Evolutionary conservation across 2,329 filamentous ascomycete species (phyloP).

Genomic region (Beauveria sp.): DNA sequence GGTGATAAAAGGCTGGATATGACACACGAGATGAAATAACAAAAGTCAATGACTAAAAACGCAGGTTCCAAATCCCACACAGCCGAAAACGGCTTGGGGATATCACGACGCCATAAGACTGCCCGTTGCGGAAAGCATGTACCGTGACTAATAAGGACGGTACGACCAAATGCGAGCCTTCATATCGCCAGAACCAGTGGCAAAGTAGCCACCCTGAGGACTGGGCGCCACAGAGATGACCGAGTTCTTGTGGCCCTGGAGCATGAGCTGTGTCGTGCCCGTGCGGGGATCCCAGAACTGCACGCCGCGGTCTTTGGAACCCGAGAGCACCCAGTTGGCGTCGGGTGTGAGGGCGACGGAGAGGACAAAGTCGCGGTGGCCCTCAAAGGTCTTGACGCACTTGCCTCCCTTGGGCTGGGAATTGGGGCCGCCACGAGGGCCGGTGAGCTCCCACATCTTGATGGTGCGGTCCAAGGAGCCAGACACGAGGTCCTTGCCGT

Average conservation of each 20-base stretch:
- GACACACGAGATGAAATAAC: not conserved
- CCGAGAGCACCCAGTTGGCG: conserved; percentile 90
- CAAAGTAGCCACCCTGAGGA: conserved; percentile 80
- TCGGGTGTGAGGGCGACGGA: conserved; percentile 93
- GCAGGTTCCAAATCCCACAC: conserved; percentile 6
- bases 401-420: conserved; percentile 75
- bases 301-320: conserved; percentile 93
- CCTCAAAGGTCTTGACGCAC: conserved; percentile 94
- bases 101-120: conserved; percentile 2
- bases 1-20: not conserved
- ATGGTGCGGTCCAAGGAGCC: conserved; percentile 97
- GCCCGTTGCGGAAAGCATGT: not conserved
- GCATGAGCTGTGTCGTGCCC: conserved; percentile 91
- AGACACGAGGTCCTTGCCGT: conserved; percentile 85
- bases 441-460: conserved; percentile 95
- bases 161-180: conserved; percentile 96
- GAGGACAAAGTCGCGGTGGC: conserved; percentile 95
- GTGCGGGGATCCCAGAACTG: conserved; percentile 98
- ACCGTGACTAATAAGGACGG: conserved; percentile 34
- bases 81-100: not conserved
- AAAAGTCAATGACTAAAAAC: not conserved
- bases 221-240: conserved; percentile 96
- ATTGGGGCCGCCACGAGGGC: conserved; percentile 59
- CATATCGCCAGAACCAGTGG: conserved; percentile 96
- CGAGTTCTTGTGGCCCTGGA: conserved; percentile 97